Evolutionary conservation across 352 stramenopile species (phyloP), one percentile per base, ranked within the genome.

Genomic region (Phytophthora pinifolia): DNA sequence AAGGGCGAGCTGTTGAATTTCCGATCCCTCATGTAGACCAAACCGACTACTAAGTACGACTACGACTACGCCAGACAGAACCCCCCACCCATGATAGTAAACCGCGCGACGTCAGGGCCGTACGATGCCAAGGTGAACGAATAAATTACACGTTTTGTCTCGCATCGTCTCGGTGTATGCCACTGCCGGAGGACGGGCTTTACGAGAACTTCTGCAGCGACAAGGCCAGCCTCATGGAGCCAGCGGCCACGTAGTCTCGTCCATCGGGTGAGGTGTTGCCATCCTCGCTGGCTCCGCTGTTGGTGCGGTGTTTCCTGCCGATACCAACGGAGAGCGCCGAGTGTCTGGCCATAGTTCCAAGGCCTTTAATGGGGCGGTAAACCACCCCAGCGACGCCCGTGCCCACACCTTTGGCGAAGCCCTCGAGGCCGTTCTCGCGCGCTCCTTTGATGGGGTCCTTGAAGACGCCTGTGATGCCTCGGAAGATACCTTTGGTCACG

Each of bases 361-460:
- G 61, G 4, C 82, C 82, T 43, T 86, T 77, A 44, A 90, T 88
- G 8, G 82, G 82, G 5, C 74, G 76, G 34, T 86, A 88, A 20
- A 92, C 71, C 12, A 87, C 76, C 25, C 82, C 82, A 2, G 69
- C 79, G 20, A 92, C 69, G n/a, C 83, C 83, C 8, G 61, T 79
- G 9, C 80, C 78, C 2, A 92, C 68, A 27, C 80, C 83, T 49
- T 89, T 89, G 14, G 83, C 83, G 30, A 92, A 89, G 4, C 80
- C 83, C 17, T 82, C 79, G 30, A 90, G 38, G 4, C 83, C 83
- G 9, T 81, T 85, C 53, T 83, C 68, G 54, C 85, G 86, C 18
- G 83, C 83, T 45, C 80, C 83, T 49, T 77, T 76, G 59, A 92
- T 89, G 41, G 80, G 83, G 33, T 92, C 80, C 38, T 88, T 89